A percentile compares a stretch with the other conserved stretches of the same genome.
phyloP scores from a whole-genome alignment of 1,139 yeast genomes.

The Debaryomyces nepalensis region DNA sequence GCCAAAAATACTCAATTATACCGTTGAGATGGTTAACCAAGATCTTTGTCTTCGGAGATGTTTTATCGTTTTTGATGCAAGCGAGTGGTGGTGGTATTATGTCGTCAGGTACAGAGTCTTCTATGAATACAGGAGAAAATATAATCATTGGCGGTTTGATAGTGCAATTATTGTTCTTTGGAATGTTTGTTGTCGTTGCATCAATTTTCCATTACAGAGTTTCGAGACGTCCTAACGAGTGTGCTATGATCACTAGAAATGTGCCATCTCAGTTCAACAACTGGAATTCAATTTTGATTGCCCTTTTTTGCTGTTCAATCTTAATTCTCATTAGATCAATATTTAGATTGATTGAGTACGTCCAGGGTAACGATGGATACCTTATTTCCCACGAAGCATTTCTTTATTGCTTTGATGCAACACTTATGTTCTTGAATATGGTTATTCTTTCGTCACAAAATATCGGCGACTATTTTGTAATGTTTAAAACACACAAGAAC shows the following conservation, averaged over 20 bases:
- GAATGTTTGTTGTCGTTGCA: conserved; percentile 26
- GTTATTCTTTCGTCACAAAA: conserved; percentile 7
- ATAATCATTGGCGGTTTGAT: conserved; percentile 32
- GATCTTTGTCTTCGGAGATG: conserved; percentile 48
- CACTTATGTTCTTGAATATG: conserved; percentile 25
- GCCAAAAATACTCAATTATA: conserved; percentile 32
- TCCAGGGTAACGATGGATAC: conserved; percentile 40
- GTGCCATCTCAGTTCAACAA: conserved; percentile 16
- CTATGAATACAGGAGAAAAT: conserved; percentile 23
- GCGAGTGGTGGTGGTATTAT: conserved; percentile 49
- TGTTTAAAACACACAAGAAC: not conserved
- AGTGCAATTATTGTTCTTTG: conserved; percentile 43
- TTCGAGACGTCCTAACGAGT: conserved; percentile 8
- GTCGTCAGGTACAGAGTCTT: conserved; percentile 19
- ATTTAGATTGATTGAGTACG: conserved; percentile 43
- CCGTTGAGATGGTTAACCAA: conserved; percentile 36
- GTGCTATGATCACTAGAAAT: conserved; percentile 6
- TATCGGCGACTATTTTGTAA: conserved; percentile 4
- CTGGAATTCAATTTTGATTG: conserved; percentile 19
- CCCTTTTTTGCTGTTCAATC: conserved; percentile 30
- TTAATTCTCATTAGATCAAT: conserved; percentile 46
- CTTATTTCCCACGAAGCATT: conserved; percentile 40
- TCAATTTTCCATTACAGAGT: conserved; percentile 14
- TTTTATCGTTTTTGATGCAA: conserved; percentile 44
- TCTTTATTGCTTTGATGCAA: conserved; percentile 41